phyloP scores from a whole-genome alignment of 2,329 filamentous ascomycete genomes.

The Alternaria sp. region DNA sequence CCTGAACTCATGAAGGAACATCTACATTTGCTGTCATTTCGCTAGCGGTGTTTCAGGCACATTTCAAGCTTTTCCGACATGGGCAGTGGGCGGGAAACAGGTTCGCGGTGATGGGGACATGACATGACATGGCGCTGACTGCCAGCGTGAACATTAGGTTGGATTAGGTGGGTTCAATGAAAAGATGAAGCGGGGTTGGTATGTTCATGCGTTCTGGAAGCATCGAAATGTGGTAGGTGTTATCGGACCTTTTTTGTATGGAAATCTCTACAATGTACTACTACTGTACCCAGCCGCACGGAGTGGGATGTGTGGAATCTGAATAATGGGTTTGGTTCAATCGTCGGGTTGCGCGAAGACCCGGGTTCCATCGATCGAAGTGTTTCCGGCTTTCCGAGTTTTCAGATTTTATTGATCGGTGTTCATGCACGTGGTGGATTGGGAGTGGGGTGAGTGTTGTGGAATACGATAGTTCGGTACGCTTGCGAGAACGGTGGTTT shows the following conservation, averaged over 20 bases:
- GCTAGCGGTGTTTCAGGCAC: not conserved
- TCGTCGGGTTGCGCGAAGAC: not conserved
- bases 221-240: not conserved
- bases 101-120: not conserved
- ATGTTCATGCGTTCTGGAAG: slow-evolving; percentile 1
- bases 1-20: no score
- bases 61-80: not conserved
- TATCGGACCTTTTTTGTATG: not conserved
- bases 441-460: not conserved
- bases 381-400: not conserved
- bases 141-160: no score
- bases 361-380: not conserved
- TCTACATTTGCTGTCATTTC: not conserved
- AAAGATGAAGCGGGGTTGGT: not conserved
- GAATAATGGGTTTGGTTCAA: no score
- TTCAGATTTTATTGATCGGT: not conserved
- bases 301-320: no score
- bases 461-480: not conserved
- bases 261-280: not conserved
- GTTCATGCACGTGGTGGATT: not conserved
- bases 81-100: not conserved
- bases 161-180: not conserved
- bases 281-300: not conserved
- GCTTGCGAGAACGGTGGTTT: not conserved
- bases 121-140: not conserved